Conservation (phyloP, 345 rosid species). For the Leavenworthia alabamica region DNA sequence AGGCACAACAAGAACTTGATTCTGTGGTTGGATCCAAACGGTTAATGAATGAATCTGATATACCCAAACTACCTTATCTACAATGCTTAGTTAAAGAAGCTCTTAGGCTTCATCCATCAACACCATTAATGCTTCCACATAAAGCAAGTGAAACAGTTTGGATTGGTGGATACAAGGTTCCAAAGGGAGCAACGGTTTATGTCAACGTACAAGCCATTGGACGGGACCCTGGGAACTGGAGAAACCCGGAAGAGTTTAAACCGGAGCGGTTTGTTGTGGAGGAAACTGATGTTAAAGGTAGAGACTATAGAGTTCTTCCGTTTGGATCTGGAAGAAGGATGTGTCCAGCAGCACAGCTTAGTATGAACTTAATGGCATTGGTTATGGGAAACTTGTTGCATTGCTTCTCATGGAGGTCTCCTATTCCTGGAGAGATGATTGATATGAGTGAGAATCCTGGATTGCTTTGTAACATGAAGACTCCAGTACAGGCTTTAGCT, state of each 20-base stretch:
- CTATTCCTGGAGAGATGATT: conserved; percentile 15
- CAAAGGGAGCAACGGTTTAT: conserved; percentile 31
- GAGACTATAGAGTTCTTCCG: conserved; percentile 42
- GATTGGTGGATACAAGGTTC: conserved; percentile 40
- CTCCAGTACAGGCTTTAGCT: conserved; percentile 35
- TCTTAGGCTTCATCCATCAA: conserved; percentile 42
- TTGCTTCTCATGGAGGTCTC: conserved; percentile 36
- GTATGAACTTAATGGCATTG: conserved; percentile 35
- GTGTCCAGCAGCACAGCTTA: conserved; percentile 46
- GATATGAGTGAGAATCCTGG: conserved; percentile 35
- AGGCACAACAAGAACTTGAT: conserved; percentile 35
- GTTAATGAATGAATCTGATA: conserved; percentile 37
- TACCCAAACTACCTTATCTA: conserved; percentile 31
- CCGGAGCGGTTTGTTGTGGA: conserved; percentile 38
- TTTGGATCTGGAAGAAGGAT: conserved; percentile 43
- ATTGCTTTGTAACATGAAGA: conserved; percentile 34
- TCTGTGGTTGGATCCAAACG: conserved; percentile 32
- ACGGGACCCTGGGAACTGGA: conserved; percentile 34
- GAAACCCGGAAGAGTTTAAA: conserved; percentile 32
- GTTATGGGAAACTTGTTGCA: conserved; percentile 43
- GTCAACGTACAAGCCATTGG: conserved; percentile 39
- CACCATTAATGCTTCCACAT: conserved; percentile 47
- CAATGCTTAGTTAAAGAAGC: conserved; percentile 38
- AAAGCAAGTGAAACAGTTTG: conserved; percentile 30
- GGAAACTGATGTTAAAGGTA: conserved; percentile 40